Percentiles rank a stretch among this genome's conserved stretches.
These are phyloP conservation scores for Heliamphora pulchella DNA, from an alignment of 179 eudicot species.

Conservation along the genomic window DNA sequence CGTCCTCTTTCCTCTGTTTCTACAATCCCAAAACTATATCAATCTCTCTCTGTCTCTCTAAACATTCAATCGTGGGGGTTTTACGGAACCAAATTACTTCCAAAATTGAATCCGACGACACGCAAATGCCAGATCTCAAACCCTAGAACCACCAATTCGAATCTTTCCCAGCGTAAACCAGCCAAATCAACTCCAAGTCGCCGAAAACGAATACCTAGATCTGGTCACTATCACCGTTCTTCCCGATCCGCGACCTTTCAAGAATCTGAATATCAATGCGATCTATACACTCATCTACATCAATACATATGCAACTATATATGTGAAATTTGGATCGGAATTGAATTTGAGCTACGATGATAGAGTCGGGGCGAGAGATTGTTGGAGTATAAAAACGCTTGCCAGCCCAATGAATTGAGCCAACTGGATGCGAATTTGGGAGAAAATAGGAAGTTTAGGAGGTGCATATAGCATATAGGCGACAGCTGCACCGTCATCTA, in stretches of 20 bases:
- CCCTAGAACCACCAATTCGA: background rate
- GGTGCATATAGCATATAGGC: too few species aligned
- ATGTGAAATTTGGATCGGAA: background rate
- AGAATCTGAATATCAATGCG: background rate
- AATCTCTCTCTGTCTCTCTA: background rate
- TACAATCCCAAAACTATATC: background rate
- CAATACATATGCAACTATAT: too few species aligned
- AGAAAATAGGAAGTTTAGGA: background rate
- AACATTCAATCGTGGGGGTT: too few species aligned
- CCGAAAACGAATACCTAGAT: conserved; percentile 6
- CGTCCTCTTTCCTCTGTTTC: background rate
- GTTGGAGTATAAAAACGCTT: background rate
- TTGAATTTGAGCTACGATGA: background rate
- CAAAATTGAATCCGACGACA: background rate
- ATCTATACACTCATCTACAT: too few species aligned
- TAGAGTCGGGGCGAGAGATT: background rate
- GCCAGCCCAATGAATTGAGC: background rate
- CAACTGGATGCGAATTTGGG: too few species aligned
- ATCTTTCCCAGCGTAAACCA: background rate
- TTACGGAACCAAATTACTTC: too few species aligned
- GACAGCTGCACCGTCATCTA: background rate
- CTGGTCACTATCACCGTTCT: background rate
- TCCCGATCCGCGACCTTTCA: background rate
- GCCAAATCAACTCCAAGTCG: background rate
- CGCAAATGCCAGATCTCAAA: conserved; percentile 2